Evolutionary conservation across 1,139 yeast species (phyloP).

Genomic region (Zygoascus sp.): DNA sequence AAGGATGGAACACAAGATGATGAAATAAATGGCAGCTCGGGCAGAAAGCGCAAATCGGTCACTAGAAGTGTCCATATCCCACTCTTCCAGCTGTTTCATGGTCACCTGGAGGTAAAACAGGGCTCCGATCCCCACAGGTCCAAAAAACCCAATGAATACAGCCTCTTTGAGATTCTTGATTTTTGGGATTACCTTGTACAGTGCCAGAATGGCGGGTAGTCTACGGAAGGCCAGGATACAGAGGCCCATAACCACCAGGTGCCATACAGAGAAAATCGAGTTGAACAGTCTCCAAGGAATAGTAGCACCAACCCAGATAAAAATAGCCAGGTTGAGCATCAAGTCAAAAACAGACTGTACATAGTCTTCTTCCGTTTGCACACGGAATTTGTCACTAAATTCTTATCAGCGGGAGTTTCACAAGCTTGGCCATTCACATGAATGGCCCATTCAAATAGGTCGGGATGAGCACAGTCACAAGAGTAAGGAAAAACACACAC

Average conservation of each 20-base stretch:
- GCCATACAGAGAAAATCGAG: conserved; percentile 32
- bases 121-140: conserved; percentile 47
- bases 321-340: conserved; percentile 35
- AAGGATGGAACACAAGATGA: conserved; percentile 28
- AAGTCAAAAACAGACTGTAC: conserved; percentile 34
- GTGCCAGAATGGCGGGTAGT: conserved; percentile 35
- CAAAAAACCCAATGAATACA: conserved; percentile 41
- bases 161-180: conserved; percentile 40
- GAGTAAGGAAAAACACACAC: too few relatives aligned
- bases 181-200: conserved; percentile 37
- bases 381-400: conserved; percentile 33
- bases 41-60: conserved; percentile 21
- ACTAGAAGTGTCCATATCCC: conserved; percentile 6
- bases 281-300: conserved; percentile 36
- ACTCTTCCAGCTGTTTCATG: conserved; percentile 23
- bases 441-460: neutral
- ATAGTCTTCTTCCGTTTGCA: conserved; percentile 31
- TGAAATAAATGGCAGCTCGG: conserved; percentile 30
- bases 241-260: conserved; percentile 32
- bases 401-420: conserved; percentile 3
- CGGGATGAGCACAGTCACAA: neutral
- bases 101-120: conserved; percentile 30
- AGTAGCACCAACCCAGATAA: conserved; percentile 38
- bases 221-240: conserved; percentile 35
- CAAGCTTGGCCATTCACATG: neutral